A percentile compares a stretch with the other conserved stretches of the same genome.
Evolutionary conservation across 2,329 filamentous ascomycete genomes (phyloP).

Genomic region (Colletotrichum sojae): DNA sequence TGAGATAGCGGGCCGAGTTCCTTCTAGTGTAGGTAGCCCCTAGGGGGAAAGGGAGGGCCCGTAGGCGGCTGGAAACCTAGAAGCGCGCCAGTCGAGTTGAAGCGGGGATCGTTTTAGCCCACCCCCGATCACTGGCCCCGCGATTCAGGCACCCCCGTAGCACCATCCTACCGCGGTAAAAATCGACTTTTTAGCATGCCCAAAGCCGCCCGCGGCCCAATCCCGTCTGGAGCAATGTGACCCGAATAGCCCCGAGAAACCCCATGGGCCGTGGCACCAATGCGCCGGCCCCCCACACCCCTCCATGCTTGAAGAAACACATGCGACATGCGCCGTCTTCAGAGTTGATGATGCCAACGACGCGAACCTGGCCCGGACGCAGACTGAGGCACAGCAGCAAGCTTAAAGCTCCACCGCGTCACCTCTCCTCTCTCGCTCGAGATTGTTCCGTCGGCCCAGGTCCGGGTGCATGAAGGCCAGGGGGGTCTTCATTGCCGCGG

Average conservation of each 20-base stretch:
- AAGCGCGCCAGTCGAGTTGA: constrained; percentile 41
- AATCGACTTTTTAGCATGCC: constrained; percentile 28
- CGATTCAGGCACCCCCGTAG: constrained; percentile 33
- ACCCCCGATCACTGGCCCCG: constrained; percentile 21
- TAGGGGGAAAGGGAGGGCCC: neutral
- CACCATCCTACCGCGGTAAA: constrained; percentile 15
- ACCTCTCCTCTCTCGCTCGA: constrained; percentile 37
- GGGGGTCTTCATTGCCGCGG: constrained; percentile 32
- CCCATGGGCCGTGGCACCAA: constrained; percentile 17
- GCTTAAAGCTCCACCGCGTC: constrained; percentile 31
- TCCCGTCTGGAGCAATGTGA: constrained; percentile 27
- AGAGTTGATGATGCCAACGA: constrained; percentile 30
- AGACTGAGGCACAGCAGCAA: constrained; percentile 17
- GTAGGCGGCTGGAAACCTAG: constrained; percentile 7
- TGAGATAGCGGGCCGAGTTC: constrained; percentile 6
- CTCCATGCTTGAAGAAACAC: constrained; percentile 27
- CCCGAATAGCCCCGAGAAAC: constrained; percentile 34
- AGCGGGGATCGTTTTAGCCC: constrained; percentile 28
- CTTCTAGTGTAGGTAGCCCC: neutral
- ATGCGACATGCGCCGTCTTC: constrained; percentile 34
- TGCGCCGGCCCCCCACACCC: constrained; percentile 20
- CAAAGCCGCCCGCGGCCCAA: constrained; percentile 3
- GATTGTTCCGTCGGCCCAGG: constrained; percentile 34
- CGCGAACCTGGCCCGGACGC: constrained; percentile 7
- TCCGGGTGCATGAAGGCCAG: constrained; percentile 21